Evolutionary conservation across 2,329 filamentous ascomycete genomes (phyloP).

Genomic region (Epichloe uncinata): DNA sequence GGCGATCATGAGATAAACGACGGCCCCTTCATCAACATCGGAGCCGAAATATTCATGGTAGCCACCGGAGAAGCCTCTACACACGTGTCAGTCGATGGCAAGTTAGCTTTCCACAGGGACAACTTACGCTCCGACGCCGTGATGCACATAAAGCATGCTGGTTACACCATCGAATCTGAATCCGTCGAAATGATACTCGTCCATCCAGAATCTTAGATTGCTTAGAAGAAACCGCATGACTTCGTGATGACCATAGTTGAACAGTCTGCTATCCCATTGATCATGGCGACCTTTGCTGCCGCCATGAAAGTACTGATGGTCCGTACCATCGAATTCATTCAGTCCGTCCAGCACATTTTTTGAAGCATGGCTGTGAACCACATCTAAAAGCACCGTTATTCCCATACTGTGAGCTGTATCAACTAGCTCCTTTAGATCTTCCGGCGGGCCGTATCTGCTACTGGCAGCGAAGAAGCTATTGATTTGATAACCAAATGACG

Average conservation of each 20-base stretch:
- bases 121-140: constrained; percentile 88
- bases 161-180: constrained; percentile 98
- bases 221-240: constrained; percentile 91
- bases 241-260: constrained; percentile 94
- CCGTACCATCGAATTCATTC: constrained; percentile 90
- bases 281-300: constrained; percentile 78
- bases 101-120: neutral
- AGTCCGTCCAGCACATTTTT: constrained; percentile 94
- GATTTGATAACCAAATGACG: constrained; percentile 96
- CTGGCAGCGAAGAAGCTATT: constrained; percentile 98
- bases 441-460: constrained; percentile 84
- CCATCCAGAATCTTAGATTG: constrained; percentile 98
- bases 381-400: constrained; percentile 80
- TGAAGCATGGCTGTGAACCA: constrained; percentile 94
- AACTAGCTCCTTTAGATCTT: constrained; percentile 92
- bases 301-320: constrained; percentile 91
- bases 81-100: constrained; percentile 4
- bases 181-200: constrained; percentile 91
- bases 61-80: constrained; percentile 83
- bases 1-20: constrained; percentile 90
- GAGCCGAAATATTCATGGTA: constrained; percentile 97
- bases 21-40: constrained; percentile 80
- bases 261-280: constrained; percentile 89
- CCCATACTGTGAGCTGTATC: constrained; percentile 89
- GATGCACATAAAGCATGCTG: constrained; percentile 92